phyloP scores from a whole-genome alignment of 805 yeast species.

The Brettanomyces sp. region DNA sequence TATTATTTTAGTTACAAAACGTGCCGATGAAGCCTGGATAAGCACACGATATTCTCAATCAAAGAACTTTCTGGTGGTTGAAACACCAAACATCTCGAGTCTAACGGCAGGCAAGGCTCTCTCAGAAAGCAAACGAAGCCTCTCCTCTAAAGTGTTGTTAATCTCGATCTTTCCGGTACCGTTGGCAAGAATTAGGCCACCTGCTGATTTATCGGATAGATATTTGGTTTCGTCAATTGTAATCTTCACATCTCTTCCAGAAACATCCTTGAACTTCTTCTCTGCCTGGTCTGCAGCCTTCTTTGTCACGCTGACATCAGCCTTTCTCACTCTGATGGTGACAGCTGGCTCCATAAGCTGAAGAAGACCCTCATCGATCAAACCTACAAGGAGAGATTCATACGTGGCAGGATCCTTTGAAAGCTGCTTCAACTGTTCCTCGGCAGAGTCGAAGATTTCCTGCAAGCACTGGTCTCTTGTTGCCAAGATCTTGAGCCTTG shows the following conservation, averaged over 20 bases:
- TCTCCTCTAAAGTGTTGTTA: conserved; percentile 89
- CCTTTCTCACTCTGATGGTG: conserved; percentile 55
- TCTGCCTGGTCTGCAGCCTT: conserved; percentile 55
- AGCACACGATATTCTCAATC: conserved; percentile 32
- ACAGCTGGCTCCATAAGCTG: conserved; percentile 68
- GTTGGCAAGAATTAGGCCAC: conserved; percentile 75
- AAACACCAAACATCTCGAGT: conserved; percentile 79
- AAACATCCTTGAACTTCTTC: conserved; percentile 50
- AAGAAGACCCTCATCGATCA: conserved; percentile 69
- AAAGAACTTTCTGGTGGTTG: conserved; percentile 81
- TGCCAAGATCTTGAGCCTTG: conserved; percentile 80
- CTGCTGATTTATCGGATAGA: conserved; percentile 60
- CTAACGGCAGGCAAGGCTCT: conserved; percentile 90
- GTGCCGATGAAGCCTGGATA: no score
- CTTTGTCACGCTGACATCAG: conserved; percentile 52
- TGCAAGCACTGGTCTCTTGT: conserved; percentile 78
- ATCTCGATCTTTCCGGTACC: conserved; percentile 77
- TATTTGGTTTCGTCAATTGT: conserved; percentile 45
- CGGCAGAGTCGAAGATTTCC: conserved; percentile 65
- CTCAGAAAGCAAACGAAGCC: conserved; percentile 73
- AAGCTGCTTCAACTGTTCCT: conserved; percentile 47
- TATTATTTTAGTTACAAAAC: no score
- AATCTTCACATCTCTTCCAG: conserved; percentile 49
- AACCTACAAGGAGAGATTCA: conserved; percentile 59
- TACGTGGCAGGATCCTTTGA: conserved; percentile 50